Percentiles rank a stretch among this genome's conserved stretches.
Conservation (phyloP, 805 yeast genomes). For the Monosporozyma aquatica region DNA sequence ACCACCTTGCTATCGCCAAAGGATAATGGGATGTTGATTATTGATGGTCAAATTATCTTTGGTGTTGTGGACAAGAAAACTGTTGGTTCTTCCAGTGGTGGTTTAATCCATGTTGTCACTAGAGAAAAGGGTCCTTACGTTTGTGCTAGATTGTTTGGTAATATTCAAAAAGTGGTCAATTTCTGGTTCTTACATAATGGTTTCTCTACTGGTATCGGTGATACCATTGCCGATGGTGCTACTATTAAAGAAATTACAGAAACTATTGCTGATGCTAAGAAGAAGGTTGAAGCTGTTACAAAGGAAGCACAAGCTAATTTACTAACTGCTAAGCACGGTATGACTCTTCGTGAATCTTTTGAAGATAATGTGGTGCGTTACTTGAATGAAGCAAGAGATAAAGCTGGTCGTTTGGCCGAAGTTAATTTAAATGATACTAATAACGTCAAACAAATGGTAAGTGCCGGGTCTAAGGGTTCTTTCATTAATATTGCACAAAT, state of each 20-base stretch:
- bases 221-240: slow-evolving; percentile 94
- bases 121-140: slow-evolving; percentile 91
- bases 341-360: slow-evolving; percentile 97
- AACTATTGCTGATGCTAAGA: slow-evolving; percentile 87
- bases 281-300: slow-evolving; percentile 88
- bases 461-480: slow-evolving; percentile 98
- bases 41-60: slow-evolving; percentile 92
- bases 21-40: slow-evolving; percentile 91
- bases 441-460: slow-evolving; percentile 98
- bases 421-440: slow-evolving; percentile 87
- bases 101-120: slow-evolving; percentile 93
- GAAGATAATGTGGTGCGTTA: slow-evolving; percentile 95
- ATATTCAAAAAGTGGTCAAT: slow-evolving; percentile 89
- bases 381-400: slow-evolving; percentile 96
- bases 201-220: slow-evolving; percentile 99
- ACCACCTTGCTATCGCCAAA: slow-evolving; percentile 75
- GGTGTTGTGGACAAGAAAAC: slow-evolving; percentile 98
- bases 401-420: slow-evolving; percentile 98
- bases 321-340: slow-evolving; percentile 95
- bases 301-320: slow-evolving; percentile 83
- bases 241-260: slow-evolving; percentile 92
- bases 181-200: slow-evolving; percentile 95
- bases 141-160: slow-evolving; percentile 85
- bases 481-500: slow-evolving; percentile 97
- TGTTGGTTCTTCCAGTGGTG: slow-evolving; percentile 98